phyloP scores from a whole-genome alignment of 1,284 basidiomycete species.

The Jaminaea rosea region DNA sequence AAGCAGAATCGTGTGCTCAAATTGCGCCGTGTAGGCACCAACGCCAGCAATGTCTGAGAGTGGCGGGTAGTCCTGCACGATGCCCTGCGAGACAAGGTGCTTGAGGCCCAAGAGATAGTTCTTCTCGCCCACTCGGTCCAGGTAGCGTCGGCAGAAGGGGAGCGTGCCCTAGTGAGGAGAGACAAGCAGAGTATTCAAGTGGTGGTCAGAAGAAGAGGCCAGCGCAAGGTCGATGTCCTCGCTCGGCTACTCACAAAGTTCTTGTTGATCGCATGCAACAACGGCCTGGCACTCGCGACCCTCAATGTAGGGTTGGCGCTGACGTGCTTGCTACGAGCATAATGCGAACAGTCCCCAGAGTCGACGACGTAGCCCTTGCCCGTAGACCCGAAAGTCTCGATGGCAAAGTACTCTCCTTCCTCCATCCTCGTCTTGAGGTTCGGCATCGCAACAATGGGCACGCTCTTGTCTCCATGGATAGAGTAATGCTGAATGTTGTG shows the following conservation, averaged over 20 bases:
- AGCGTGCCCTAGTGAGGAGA: constrained; percentile 93
- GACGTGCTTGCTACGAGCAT: constrained; percentile 58
- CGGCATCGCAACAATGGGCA: constrained; percentile 71
- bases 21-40: constrained; percentile 40
- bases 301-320: constrained; percentile 57
- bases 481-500: constrained; percentile 43
- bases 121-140: constrained; percentile 74
- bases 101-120: constrained; percentile 81
- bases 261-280: constrained; percentile 73
- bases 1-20: constrained; percentile 44
- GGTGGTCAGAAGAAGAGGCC: too few species aligned
- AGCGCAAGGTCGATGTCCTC: too few species aligned
- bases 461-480: constrained; percentile 60
- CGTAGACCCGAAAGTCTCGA: constrained; percentile 96
- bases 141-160: constrained; percentile 89
- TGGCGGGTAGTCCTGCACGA: constrained; percentile 92
- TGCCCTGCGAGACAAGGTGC: constrained; percentile 74
- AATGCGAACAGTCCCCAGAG: constrained; percentile 82
- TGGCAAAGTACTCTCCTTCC: constrained; percentile 97
- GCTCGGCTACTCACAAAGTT: too few species aligned
- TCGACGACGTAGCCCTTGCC: constrained; percentile 90
- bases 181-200: too few species aligned
- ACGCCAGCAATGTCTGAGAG: constrained; percentile 59
- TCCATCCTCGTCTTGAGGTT: constrained; percentile 91
- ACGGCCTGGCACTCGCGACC: constrained; percentile 66